phyloP scores from a whole-genome alignment of 768 basidiomycete species.

The Pisolithus orientalis region DNA sequence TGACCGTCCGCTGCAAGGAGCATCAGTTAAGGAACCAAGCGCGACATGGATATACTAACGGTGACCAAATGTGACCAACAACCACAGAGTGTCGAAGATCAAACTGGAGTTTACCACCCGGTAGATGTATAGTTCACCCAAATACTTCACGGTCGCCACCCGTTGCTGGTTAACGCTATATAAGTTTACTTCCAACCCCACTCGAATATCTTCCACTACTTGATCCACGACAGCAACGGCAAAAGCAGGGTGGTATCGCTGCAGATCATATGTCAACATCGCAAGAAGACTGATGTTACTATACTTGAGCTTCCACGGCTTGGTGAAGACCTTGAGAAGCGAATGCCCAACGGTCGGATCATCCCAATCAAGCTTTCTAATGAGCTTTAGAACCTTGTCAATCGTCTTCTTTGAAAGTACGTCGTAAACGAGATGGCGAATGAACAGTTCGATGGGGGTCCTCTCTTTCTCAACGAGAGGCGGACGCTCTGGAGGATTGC shows the following conservation, averaged over 20 bases:
- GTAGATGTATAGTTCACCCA: conserved; percentile 97
- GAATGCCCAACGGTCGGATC: conserved; percentile 51
- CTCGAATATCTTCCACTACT: conserved; percentile 85
- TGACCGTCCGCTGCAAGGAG: conserved; percentile 71
- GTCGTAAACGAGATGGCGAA: conserved; percentile 92
- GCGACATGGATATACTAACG: conserved; percentile 48
- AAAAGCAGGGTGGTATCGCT: conserved; percentile 89
- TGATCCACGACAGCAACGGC: conserved; percentile 87
- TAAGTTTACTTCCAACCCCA: conserved; percentile 88
- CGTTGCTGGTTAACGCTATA: conserved; percentile 95
- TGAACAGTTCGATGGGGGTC: conserved; percentile 84
- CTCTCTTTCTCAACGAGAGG: conserved; percentile 84
- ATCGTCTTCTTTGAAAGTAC: conserved; percentile 90
- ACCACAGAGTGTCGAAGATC: conserved; percentile 93
- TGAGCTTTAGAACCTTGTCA: conserved; percentile 89
- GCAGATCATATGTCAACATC: conserved; percentile 92
- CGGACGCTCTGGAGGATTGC: conserved; percentile 92
- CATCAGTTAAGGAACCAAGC: conserved; percentile 1
- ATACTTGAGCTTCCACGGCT: conserved; percentile 97
- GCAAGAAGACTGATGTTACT: conserved; percentile 84
- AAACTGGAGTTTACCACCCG: conserved; percentile 83
- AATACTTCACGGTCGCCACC: conserved; percentile 86
- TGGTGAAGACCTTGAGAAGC: conserved; percentile 89
- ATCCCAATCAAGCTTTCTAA: conserved; percentile 97
- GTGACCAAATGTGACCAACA: conserved; percentile 91